Base-by-base conservation (phyloP, 495 filamentous ascomycete genomes). In the Usnea hakonensis region DNA sequence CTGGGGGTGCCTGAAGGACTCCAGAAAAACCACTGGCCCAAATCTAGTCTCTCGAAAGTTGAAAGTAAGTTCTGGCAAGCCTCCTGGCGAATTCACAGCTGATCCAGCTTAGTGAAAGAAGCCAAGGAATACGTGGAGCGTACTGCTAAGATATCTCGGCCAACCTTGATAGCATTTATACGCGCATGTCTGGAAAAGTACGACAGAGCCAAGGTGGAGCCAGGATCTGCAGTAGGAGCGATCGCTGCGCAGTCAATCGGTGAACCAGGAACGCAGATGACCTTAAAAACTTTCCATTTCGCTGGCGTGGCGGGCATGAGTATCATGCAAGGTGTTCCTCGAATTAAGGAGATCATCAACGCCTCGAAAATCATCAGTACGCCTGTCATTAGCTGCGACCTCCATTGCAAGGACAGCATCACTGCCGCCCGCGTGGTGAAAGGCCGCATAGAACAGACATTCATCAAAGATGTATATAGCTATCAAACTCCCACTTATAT, bases 281-380 rank as follows among this genome's bases (percentile, higher is more conserved):
- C 94, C 3, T 78, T 98, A 68, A 97, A 97, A 77, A 98, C 94
- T 72, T 98, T 98, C 86, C 94, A 98, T 87, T 98, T 98, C 77
- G 94, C 94, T 69, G 94, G 94, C 88, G 95, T 98, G 64, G 95
- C 93, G 30, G 91, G 91, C 69, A 97, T 98, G 93, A 95, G 89
- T 80, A 94, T 97, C 68, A 98, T 95, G 0, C 90, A 96, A 71
- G 94, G 94, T 87, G 94, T 98, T 2, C 94, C 94, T 3, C 94
- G 94, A 84, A 97, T 98, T 74, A 98, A 97, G 76, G 94, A 98
- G 81, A 98, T 98, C 69, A 98, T 98, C 83, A 97, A 97, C 75
- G 94, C 94, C 9, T 92, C 89, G 13, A 93, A 88, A 72, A 78
- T 77, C 48, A 97, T 98, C 72, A 95, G 90, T 75, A 98, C 94